Evolutionary conservation across 1,284 basidiomycete species (phyloP).

Genomic region (Cutaneotrichosporon dermatis): DNA sequence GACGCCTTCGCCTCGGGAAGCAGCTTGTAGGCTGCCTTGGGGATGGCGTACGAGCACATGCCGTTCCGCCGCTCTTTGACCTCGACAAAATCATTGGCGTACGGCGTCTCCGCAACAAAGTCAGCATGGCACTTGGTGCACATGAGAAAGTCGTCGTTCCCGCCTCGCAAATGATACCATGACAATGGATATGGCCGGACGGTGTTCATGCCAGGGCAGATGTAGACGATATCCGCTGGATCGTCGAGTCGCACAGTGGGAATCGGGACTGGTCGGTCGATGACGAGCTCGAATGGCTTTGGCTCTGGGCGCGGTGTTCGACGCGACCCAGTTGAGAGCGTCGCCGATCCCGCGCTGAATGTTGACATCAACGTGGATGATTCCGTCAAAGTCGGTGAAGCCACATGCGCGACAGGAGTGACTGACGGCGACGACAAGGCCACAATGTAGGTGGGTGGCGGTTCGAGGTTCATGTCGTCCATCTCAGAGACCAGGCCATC

Average conservation of each 20-base stretch:
- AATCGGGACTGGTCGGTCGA: background rate
- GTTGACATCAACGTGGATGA: no score
- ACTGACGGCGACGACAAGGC: background rate
- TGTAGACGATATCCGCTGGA: background rate
- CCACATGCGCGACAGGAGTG: background rate
- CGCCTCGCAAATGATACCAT: background rate
- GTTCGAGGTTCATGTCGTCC: background rate
- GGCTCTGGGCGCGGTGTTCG: no score
- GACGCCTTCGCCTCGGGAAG: background rate
- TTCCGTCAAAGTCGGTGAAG: background rate
- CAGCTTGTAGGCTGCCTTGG: background rate
- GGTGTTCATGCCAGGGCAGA: background rate
- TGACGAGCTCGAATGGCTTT: background rate
- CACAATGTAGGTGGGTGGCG: background rate
- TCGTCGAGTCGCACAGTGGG: background rate
- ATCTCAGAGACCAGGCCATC: background rate
- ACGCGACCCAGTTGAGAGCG: no score
- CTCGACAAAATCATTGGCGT: background rate
- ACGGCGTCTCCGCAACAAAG: background rate
- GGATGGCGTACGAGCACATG: background rate
- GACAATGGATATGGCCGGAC: background rate
- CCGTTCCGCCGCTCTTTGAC: background rate
- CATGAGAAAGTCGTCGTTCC: background rate
- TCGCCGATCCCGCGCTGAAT: no score
- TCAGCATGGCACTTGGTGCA: conserved; percentile 2